Conservation (phyloP, 805 yeast species). For the Maudiozyma bulderi region DNA sequence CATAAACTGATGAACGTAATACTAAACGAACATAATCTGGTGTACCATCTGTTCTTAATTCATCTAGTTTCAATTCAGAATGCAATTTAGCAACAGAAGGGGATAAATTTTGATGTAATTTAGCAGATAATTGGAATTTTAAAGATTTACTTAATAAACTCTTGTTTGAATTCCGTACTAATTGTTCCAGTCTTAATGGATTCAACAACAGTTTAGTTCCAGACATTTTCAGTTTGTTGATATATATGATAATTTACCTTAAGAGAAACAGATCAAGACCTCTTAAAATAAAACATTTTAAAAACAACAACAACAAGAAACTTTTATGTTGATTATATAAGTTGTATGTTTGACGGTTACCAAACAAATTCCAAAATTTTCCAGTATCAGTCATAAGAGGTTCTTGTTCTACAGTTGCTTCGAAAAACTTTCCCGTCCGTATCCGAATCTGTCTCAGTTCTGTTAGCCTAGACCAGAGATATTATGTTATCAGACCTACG, state of each 20-base stretch:
- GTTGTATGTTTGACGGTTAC: too few relatives aligned
- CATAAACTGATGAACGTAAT: conserved; percentile 87
- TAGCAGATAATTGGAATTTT: conserved; percentile 8
- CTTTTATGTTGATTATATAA: too few relatives aligned
- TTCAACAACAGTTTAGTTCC: conserved; percentile 2
- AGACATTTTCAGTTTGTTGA: conserved; percentile 2
- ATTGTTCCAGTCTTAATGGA: not conserved
- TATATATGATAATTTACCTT: not conserved
- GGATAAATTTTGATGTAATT: conserved; percentile 12
- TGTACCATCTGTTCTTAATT: conserved; percentile 48
- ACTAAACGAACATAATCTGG: conserved; percentile 94
- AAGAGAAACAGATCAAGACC: not conserved
- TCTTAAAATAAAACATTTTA: not conserved
- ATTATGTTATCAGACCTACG: too few relatives aligned
- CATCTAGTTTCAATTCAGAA: conserved; percentile 32
- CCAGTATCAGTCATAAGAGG: too few relatives aligned
- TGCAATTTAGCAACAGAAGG: conserved; percentile 21
- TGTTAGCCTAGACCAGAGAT: too few relatives aligned
- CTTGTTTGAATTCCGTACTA: not conserved
- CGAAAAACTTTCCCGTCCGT: too few relatives aligned
- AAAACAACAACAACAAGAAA: too few relatives aligned
- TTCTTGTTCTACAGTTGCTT: too few relatives aligned
- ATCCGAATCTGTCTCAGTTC: too few relatives aligned
- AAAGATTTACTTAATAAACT: not conserved
- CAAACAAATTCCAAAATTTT: too few relatives aligned